Evolutionary conservation across 345 rosid genomes (phyloP).

Genomic region (Erysimum cheiranthoides): DNA sequence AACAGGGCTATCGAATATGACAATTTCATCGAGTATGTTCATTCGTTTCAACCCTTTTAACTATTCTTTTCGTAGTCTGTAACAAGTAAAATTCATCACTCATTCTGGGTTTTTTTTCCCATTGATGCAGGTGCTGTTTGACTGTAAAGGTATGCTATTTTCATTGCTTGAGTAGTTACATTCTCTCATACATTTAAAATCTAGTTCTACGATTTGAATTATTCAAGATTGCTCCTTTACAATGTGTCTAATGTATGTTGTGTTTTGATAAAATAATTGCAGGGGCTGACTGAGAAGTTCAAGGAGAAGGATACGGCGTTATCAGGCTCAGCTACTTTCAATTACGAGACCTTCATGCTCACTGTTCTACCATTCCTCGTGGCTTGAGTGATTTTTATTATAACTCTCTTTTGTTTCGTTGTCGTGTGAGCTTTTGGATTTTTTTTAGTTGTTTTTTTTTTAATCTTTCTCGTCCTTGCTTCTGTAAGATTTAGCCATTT

Average conservation of each 20-base stretch:
- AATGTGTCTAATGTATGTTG: background rate
- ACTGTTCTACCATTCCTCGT: slow-evolving; percentile 86
- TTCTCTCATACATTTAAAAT: too few species aligned
- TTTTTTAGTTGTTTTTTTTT: too few species aligned
- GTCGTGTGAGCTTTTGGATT: too few species aligned
- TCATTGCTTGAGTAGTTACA: slow-evolving; percentile 7
- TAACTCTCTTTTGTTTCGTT: too few species aligned
- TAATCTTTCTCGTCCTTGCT: too few species aligned
- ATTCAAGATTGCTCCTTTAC: background rate
- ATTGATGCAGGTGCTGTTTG: slow-evolving; percentile 78
- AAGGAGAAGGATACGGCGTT: slow-evolving; percentile 68
- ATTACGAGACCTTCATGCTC: slow-evolving; percentile 82
- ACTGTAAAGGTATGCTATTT: slow-evolving; percentile 72
- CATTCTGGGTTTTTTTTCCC: background rate
- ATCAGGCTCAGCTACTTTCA: slow-evolving; percentile 77
- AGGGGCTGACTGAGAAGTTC: slow-evolving; percentile 92
- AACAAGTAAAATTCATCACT: background rate
- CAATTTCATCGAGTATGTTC: slow-evolving; percentile 89
- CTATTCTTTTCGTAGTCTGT: background rate
- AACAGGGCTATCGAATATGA: slow-evolving; percentile 84
- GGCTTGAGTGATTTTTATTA: slow-evolving; percentile 47
- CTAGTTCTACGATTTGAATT: too few species aligned
- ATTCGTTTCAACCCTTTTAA: background rate
- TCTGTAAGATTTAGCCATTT: too few species aligned
- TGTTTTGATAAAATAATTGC: slow-evolving; percentile 39